phyloP scores from a whole-genome alignment of 768 basidiomycete genomes.

The Cubamyces sp. region DNA sequence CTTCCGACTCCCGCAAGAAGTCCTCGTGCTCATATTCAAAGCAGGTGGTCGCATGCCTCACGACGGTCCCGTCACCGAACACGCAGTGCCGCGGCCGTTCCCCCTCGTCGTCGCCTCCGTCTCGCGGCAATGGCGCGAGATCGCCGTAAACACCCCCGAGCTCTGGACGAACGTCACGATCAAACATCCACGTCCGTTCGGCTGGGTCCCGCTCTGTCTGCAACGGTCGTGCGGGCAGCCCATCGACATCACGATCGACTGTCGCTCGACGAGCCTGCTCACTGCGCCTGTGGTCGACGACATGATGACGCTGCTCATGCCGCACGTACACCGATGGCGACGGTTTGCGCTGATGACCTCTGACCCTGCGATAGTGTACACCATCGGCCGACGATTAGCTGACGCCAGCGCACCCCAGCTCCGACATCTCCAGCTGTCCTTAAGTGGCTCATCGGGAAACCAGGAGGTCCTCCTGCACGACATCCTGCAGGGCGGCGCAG shows the following conservation, averaged over 20 bases:
- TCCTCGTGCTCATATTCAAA: slow-evolving; percentile 29
- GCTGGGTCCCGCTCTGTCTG: slow-evolving; percentile 26
- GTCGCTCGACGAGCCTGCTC: slow-evolving; percentile 20
- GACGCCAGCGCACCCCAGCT: slow-evolving; percentile 22
- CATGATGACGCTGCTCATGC: slow-evolving; percentile 20
- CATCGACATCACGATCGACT: slow-evolving; percentile 31
- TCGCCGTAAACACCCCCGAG: slow-evolving; percentile 24
- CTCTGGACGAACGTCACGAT: slow-evolving; percentile 31
- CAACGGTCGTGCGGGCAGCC: slow-evolving; percentile 20
- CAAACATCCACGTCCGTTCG: slow-evolving; percentile 22
- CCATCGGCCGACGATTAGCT: slow-evolving; percentile 23
- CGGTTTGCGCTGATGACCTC: slow-evolving; percentile 27
- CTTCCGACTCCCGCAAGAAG: slow-evolving; percentile 28
- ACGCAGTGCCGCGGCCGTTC: slow-evolving; percentile 18
- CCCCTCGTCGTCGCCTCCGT: slow-evolving; percentile 29
- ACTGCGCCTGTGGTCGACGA: slow-evolving; percentile 20
- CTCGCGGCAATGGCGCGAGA: slow-evolving; percentile 29
- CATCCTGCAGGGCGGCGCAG: slow-evolving; percentile 29
- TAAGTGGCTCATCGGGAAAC: slow-evolving; percentile 26
- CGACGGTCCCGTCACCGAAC: slow-evolving; percentile 17
- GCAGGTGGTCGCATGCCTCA: slow-evolving; percentile 22
- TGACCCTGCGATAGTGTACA: slow-evolving; percentile 21
- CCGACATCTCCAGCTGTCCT: slow-evolving; percentile 27
- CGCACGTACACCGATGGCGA: slow-evolving; percentile 28
- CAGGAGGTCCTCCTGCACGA: slow-evolving; percentile 26